Base-by-base conservation (phyloP, 768 basidiomycete species). In the Cytidiella melzeri region DNA sequence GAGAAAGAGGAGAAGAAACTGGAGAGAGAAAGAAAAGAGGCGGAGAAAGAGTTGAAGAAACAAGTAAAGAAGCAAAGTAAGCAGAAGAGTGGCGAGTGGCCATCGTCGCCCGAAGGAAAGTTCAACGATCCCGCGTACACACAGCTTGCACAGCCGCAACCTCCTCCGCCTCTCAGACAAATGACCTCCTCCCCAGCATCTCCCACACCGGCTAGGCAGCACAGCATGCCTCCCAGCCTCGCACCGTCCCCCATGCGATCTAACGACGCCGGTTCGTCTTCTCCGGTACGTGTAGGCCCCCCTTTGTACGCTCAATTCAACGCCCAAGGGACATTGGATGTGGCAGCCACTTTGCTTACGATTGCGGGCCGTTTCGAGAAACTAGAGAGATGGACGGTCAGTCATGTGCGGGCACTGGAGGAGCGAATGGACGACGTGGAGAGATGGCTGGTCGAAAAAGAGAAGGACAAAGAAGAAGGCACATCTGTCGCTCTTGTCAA, bases 351-450 rank as follows among this genome's bases (percentile, higher is more conserved):
- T 0, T 70, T 92, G 4, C 67, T 92, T 20, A 75, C 77, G 10
- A 80, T 92, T 38, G 86, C 87, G 11, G 79, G 77, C 50, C 80
- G 90, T 19, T 92, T 92, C 51, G 90, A 92, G 64, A 92, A 92
- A 62, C 75, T 92, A 11, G 90, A 92, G 61, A 85, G 85, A 54
- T 92, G 90, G 90, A 85, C 89, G 0, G 87, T 92, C 2, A 81
- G 87, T 5, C 90, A 92, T 57, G 88, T 91, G 2, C 81, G 90
- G 47, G 90, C 90, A 1, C 68, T 92, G n/a, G 90, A 92, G 56
- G 90, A 92, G 18, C 78, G 90, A 26, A 92, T 92, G 89, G 81
- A 83, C 52, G 90, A 92, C 49, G 90, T 92, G n/a, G 90, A 92
- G 61, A 74, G 82, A 40, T 92, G 87, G 87, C 71, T 92, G 7